Base-by-base conservation (phyloP, 768 basidiomycete genomes). In the Lentinula boryana region DNA sequence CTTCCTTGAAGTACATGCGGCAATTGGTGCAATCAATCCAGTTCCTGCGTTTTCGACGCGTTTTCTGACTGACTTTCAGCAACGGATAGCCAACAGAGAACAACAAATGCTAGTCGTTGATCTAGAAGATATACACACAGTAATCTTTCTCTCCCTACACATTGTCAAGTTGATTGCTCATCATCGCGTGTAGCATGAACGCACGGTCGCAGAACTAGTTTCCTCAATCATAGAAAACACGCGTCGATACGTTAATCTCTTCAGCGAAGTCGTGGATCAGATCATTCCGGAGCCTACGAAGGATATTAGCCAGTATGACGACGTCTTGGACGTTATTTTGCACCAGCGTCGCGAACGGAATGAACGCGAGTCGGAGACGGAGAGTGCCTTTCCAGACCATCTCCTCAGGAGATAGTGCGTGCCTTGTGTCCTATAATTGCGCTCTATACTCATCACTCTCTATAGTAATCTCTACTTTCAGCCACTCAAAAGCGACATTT, bases 311-410 rank as follows among this genome's bases (percentile, higher is more conserved):
- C 87, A 93, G 63, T 84, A 93, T 43, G 91, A 93, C 63, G 97
- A 99, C 72, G 95, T 98, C 53, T 91, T 98, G 43, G 97, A 99
- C 72, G 87, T 98, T 4, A 97, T 99, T 61, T 81, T 98, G 63
- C 93, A 95, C 71, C 97, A 98, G 69, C 82, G 97, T 58, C 80
- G 88, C 58, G 91, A 97, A 71, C 82, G 93, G 61, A 98, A 98
- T 67, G 85, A 88, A 59, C 85, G 89, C 70, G 78, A 86, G 41
- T 90, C 91, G 59, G 87, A 84, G 21, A 72, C 73, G n/a, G 83
- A 87, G 63, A 84, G 86, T 18, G 84, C 85, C 35, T 98, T 98
- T 72, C 97, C 97, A 0, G 85, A 90, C 53, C 93, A 96, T 69
- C 77, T 99, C 16, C 81, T 98, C 66, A 80, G 97, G 70, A 82